Conservation (phyloP, 2,329 filamentous ascomycete species). For the Penicillium sp. region DNA sequence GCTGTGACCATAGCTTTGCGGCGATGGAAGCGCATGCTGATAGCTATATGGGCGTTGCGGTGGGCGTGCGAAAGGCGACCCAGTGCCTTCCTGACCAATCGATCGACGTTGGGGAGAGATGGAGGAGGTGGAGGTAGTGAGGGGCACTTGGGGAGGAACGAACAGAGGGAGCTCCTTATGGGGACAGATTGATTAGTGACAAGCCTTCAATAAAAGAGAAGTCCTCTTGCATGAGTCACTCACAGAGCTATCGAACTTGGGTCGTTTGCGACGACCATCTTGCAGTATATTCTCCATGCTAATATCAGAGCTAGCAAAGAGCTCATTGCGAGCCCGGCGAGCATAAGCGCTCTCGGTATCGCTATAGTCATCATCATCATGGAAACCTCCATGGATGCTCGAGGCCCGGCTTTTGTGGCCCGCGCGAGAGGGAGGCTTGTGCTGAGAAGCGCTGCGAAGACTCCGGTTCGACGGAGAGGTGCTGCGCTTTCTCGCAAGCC, state of each 20-base stretch:
- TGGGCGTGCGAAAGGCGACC: constrained; percentile 70
- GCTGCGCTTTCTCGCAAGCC: constrained; percentile 72
- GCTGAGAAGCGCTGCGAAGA: constrained; percentile 74
- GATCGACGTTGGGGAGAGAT: constrained; percentile 85
- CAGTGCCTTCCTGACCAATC: constrained; percentile 65
- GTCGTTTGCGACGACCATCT: constrained; percentile 88
- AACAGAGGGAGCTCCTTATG: constrained; percentile 89
- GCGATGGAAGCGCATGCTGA: constrained; percentile 74
- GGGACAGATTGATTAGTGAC: constrained; percentile 18
- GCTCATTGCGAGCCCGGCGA: constrained; percentile 74
- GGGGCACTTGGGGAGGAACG: constrained; percentile 88
- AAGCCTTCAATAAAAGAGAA: background rate
- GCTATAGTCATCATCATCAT: constrained; percentile 79
- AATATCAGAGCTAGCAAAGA: constrained; percentile 91
- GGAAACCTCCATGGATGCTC: constrained; percentile 56
- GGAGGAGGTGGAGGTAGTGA: constrained; percentile 94
- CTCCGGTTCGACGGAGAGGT: constrained; percentile 70
- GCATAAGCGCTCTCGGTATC: constrained; percentile 80
- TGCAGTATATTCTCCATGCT: constrained; percentile 98
- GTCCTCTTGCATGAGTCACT: constrained; percentile 44
- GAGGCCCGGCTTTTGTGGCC: constrained; percentile 65
- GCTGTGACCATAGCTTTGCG: constrained; percentile 68
- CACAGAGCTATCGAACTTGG: constrained; percentile 96
- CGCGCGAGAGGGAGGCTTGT: constrained; percentile 68
- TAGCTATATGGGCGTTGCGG: constrained; percentile 79